These are phyloP conservation scores for Maudiozyma serrabonitensis DNA, from an alignment of 805 yeast species.

Conservation along the genomic window DNA sequence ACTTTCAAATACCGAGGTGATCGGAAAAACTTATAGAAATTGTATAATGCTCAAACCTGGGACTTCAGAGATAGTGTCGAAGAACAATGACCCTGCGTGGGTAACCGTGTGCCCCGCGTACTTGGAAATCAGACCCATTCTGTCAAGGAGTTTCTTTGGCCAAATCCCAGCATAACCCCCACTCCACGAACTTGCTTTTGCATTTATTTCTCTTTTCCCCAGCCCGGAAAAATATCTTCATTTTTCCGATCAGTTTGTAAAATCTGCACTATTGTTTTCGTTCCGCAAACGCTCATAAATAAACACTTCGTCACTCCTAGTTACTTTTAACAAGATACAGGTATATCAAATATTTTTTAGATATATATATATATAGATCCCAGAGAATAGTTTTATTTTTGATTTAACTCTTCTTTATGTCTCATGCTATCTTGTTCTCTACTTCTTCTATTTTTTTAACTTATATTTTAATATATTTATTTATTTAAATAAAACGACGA, in stretches of 20 bases:
- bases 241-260: background rate
- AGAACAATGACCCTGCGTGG: background rate
- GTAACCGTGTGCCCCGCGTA: conserved; percentile 1
- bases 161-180: background rate
- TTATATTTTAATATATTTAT: no score
- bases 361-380: no score
- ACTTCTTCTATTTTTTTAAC: background rate
- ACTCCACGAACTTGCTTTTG: conserved; percentile 1
- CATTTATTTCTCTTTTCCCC: background rate
- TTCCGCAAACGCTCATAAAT: background rate
- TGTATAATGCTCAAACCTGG: background rate
- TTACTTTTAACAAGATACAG: background rate
- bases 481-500: background rate
- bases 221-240: background rate
- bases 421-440: background rate
- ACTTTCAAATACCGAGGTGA: background rate
- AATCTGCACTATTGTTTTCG: background rate
- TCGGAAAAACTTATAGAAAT: background rate
- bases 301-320: background rate
- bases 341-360: background rate
- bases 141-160: background rate
- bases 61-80: no score
- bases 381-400: no score
- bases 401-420: background rate
- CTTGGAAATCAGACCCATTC: background rate